A percentile compares a stretch with the other conserved stretches of the same genome.
phyloP scores from a whole-genome alignment of 805 yeast species.

The Candida piceae region DNA sequence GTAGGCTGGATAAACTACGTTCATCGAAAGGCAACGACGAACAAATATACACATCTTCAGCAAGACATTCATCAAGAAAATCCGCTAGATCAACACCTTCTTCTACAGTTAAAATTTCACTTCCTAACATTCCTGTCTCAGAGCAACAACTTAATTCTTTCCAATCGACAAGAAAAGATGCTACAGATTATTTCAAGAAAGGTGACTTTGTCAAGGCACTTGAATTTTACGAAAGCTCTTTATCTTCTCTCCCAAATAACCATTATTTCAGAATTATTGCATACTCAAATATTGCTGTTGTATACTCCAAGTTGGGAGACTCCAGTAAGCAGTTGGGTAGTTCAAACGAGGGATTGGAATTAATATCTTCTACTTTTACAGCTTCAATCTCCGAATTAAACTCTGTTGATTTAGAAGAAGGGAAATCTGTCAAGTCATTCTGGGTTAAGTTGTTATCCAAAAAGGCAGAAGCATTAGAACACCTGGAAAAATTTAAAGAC shows the following conservation, averaged over 20 bases:
- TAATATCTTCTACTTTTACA: slow-evolving; percentile 31
- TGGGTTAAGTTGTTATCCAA: slow-evolving; percentile 67
- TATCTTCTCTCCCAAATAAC: slow-evolving; percentile 47
- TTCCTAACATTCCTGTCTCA: slow-evolving; percentile 18
- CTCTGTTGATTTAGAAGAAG: slow-evolving; percentile 36
- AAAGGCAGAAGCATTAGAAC: slow-evolving; percentile 82
- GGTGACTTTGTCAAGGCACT: slow-evolving; percentile 79
- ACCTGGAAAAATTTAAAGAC: slow-evolving; percentile 61
- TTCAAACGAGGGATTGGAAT: slow-evolving; percentile 42
- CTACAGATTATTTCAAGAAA: slow-evolving; percentile 58
- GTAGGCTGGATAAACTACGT: slow-evolving; percentile 10
- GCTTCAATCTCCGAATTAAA: slow-evolving; percentile 14
- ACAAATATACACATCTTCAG: slow-evolving; percentile 21
- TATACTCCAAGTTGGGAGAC: slow-evolving; percentile 66
- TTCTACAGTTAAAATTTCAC: slow-evolving; percentile 1
- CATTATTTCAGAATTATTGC: slow-evolving; percentile 68
- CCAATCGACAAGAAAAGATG: slow-evolving; percentile 48
- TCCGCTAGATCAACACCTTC: slow-evolving; percentile 2
- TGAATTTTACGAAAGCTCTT: slow-evolving; percentile 48
- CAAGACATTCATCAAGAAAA: slow-evolving; percentile 14
- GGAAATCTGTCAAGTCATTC: slow-evolving; percentile 57
- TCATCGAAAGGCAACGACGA: slow-evolving; percentile 12
- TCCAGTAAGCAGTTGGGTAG: slow-evolving; percentile 45
- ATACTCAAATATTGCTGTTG: slow-evolving; percentile 69
- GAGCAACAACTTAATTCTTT: slow-evolving; percentile 30